Evolutionary conservation across 1,284 basidiomycete genomes (phyloP).

Genomic region (Cutaneotrichosporon sp.): DNA sequence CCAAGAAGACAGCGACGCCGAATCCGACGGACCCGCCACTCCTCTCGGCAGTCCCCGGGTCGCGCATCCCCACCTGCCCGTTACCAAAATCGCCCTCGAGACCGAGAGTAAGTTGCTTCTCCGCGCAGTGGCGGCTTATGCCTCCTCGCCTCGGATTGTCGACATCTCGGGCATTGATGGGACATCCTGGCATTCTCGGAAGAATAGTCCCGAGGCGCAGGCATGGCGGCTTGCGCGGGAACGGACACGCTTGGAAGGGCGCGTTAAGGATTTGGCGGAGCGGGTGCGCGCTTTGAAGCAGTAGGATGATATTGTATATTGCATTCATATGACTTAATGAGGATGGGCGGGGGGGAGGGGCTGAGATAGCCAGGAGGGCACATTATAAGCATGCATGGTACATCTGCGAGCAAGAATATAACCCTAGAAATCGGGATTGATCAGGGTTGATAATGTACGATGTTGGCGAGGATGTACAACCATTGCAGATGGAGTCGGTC

Average conservation of each 20-base stretch:
- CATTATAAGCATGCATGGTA: background rate
- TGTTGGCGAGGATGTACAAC: no score
- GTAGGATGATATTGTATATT: constrained; percentile 3
- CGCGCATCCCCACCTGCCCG: constrained; percentile 53
- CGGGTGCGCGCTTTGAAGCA: constrained; percentile 21
- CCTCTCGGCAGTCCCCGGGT: constrained; percentile 19
- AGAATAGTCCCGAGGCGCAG: constrained; percentile 74
- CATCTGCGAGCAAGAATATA: background rate
- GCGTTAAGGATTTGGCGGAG: constrained; percentile 63
- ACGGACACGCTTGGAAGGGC: constrained; percentile 65
- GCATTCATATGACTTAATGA: background rate
- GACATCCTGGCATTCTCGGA: constrained; percentile 67
- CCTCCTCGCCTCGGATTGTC: constrained; percentile 73
- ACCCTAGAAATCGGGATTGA: no score
- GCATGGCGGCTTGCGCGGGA: constrained; percentile 71
- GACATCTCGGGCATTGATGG: constrained; percentile 63
- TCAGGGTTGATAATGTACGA: background rate
- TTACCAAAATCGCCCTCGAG: constrained; percentile 60
- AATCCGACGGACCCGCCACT: constrained; percentile 23
- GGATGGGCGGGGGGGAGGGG: background rate
- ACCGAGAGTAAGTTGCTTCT: constrained; percentile 79
- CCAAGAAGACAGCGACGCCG: constrained; percentile 16
- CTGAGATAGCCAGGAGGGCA: background rate
- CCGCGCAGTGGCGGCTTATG: constrained; percentile 76
- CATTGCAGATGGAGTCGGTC: no score